These are phyloP conservation scores for Jatropha multifida DNA, from an alignment of 441 rosid species.

Conservation along the genomic window DNA sequence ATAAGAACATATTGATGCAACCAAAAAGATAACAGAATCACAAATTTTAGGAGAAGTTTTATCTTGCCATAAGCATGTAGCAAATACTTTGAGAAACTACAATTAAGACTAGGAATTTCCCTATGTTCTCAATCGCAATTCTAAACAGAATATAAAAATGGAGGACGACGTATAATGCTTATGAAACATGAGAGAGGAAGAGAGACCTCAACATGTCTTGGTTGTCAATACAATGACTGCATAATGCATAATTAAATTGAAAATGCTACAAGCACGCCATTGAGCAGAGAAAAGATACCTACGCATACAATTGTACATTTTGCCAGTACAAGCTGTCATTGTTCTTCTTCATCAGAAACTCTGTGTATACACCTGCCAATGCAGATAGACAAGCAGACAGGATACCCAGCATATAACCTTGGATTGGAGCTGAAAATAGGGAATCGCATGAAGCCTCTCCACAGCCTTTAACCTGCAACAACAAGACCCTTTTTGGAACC, in stretches of 20 bases:
- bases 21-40: neutral
- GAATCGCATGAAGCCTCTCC: slow-evolving; percentile 74
- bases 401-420: slow-evolving; percentile 62
- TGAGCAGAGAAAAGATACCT: slow-evolving; percentile 44
- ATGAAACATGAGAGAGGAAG: neutral
- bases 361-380: slow-evolving; percentile 73
- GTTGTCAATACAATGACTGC: neutral
- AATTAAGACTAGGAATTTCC: neutral
- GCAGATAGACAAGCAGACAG: slow-evolving; percentile 79
- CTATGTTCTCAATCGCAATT: neutral
- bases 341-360: slow-evolving; percentile 83
- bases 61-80: neutral
- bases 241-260: neutral
- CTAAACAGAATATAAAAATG: neutral
- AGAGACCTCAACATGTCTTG: neutral
- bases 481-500: neutral
- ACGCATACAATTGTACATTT: slow-evolving; percentile 78
- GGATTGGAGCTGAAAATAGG: slow-evolving; percentile 68
- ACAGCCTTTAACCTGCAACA: slow-evolving; percentile 66
- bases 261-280: neutral
- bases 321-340: slow-evolving; percentile 84
- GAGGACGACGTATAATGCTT: neutral
- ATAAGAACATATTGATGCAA: neutral
- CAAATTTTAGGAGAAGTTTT: neutral
- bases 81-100: neutral